A percentile compares a stretch with the other conserved stretches of the same genome.
These are phyloP conservation scores for Arachnomyces sp. DNA, from an alignment of 2,329 filamentous ascomycete species.

Conservation along the genomic window DNA sequence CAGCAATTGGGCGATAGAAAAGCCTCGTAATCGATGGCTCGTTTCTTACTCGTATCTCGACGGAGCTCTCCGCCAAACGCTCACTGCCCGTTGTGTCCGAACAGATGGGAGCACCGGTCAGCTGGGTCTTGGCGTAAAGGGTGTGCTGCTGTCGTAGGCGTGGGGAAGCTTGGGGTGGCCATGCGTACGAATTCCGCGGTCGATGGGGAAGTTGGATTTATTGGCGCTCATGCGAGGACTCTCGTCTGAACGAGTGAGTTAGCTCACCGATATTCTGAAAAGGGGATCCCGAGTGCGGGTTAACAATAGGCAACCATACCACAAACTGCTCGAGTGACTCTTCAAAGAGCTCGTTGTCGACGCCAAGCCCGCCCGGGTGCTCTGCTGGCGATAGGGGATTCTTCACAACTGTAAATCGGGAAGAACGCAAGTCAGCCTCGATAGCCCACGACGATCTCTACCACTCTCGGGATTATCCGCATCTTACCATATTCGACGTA, in stretches of 20 bases:
- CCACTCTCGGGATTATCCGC: neutral
- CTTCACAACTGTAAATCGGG: constrained; percentile 46
- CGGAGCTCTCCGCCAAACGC: too few species aligned
- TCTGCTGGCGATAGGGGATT: constrained; percentile 55
- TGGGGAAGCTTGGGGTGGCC: too few species aligned
- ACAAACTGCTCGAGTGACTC: constrained; percentile 46
- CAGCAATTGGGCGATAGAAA: too few species aligned
- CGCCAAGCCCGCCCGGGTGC: constrained; percentile 53
- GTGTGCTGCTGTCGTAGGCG: too few species aligned
- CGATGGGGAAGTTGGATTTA: too few species aligned
- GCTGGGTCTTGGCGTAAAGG: too few species aligned
- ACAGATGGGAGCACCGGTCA: too few species aligned
- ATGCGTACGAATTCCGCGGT: too few species aligned
- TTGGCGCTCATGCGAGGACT: neutral
- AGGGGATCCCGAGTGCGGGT: neutral
- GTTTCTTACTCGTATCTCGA: too few species aligned
- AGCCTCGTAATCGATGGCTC: too few species aligned
- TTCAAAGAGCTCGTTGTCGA: constrained; percentile 59
- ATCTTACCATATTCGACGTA: constrained; percentile 82
- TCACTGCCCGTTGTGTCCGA: too few species aligned
- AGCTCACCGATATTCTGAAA: neutral
- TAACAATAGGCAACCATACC: constrained; percentile 27
- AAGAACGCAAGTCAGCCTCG: neutral
- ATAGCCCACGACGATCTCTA: neutral
- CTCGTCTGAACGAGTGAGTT: neutral